Base-by-base conservation (phyloP, 1,139 yeast species). In the Suhomyces ambrosiae region DNA sequence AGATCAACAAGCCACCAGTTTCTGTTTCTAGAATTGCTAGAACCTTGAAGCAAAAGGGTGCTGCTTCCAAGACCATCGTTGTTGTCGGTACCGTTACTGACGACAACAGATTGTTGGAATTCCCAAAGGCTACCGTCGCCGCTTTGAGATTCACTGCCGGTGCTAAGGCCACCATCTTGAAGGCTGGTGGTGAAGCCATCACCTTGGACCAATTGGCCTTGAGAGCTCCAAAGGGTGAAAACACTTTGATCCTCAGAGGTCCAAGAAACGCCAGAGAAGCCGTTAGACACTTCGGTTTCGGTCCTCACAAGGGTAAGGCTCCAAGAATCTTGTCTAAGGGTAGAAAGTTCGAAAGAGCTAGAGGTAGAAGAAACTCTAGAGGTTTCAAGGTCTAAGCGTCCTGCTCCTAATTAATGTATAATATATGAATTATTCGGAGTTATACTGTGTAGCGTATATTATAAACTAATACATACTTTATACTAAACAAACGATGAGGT, bases 121-220 rank as follows among this genome's bases (percentile, higher is more conserved):
- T 88, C 81, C 97, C 97, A 77, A 90, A 90, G 84, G 76, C 94
- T 63, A 87, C 97, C 56, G 86, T 92, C 63, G 97, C 98, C 65
- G 99, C 98, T 73, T 85, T 92, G 73, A 89, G 96, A 79, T 90
- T 92, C 89, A 94, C 99, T 61, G 95, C 92, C 65, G 86, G 95
- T 77, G 99, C 99, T 71, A 89, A 86, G 76, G 97, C 96, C 65
- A 88, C 90, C 75, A 94, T 92, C 72, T 62, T 82, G 65, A 90
- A 90, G 83, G 94, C 92, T 69, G 99, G 99, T 77, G 99, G 99
- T 83, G 98, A 92, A 80, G 88, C 90, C 66, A 85, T 92, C 84
- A 94, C 98, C 67, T 84, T 94, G 63, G 98, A 92, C 75, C 97
- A 92, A 81, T 87, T 92, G 65, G 98, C 98, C 65, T 82, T 86